These are phyloP conservation scores for Laburnicola sp. DNA, from an alignment of 2,329 filamentous ascomycete genomes.

Conservation along the genomic window DNA sequence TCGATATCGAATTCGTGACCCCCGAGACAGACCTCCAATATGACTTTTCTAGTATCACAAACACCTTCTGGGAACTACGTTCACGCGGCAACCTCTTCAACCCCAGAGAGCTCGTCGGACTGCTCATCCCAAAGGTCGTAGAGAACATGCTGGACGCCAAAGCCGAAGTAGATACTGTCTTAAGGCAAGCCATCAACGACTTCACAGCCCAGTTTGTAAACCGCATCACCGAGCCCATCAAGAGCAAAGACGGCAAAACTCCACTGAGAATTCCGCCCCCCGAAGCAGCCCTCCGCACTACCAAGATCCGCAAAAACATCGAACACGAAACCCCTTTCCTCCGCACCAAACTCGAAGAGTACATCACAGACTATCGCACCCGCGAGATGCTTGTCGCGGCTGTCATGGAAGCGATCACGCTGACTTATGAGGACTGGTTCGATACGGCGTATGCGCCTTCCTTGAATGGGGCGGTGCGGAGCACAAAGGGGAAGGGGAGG, in stretches of 20 bases:
- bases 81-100: slow-evolving; percentile 68
- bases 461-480: slow-evolving; percentile 23
- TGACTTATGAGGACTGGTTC: slow-evolving; percentile 67
- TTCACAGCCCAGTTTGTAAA: slow-evolving; percentile 63
- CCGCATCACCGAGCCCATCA: slow-evolving; percentile 57
- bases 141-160: slow-evolving; percentile 74
- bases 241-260: slow-evolving; percentile 28
- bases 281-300: slow-evolving; percentile 37
- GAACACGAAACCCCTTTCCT: slow-evolving; percentile 62
- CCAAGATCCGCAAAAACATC: slow-evolving; percentile 57
- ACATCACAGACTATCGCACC: slow-evolving; percentile 66
- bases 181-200: slow-evolving; percentile 66
- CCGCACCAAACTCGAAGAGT: slow-evolving; percentile 61
- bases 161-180: slow-evolving; percentile 65
- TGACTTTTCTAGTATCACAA: slow-evolving; percentile 67
- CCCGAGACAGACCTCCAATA: slow-evolving; percentile 62
- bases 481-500: slow-evolving; percentile 60
- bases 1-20: slow-evolving; percentile 81
- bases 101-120: slow-evolving; percentile 62
- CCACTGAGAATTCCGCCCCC: slow-evolving; percentile 25
- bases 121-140: slow-evolving; percentile 67
- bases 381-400: slow-evolving; percentile 68
- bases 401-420: slow-evolving; percentile 65
- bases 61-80: slow-evolving; percentile 68
- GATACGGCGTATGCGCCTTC: slow-evolving; percentile 52